Percentiles rank a stretch among this genome's conserved stretches.
phyloP scores from a whole-genome alignment of 2,329 filamentous ascomycete genomes.

The Sarocladium oryzae region DNA sequence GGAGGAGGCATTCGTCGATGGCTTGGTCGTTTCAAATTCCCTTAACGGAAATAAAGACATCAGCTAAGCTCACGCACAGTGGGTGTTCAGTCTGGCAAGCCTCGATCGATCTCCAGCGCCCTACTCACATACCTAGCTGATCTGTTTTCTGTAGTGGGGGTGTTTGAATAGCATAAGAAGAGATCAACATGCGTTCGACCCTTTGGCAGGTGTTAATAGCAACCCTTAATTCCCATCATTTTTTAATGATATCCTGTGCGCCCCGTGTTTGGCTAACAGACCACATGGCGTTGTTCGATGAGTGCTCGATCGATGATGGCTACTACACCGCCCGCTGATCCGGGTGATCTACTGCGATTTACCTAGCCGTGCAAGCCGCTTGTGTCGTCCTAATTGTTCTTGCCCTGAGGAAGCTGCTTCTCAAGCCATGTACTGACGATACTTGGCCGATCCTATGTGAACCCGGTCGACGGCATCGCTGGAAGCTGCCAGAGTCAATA shows the following conservation, averaged over 20 bases:
- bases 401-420: no score
- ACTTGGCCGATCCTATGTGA: background rate
- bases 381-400: background rate
- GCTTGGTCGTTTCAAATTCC: no score
- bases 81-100: no score
- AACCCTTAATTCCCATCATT: background rate
- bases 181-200: slow-evolving; percentile 5
- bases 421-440: no score
- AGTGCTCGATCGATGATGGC: background rate
- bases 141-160: no score
- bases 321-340: slow-evolving; percentile 5
- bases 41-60: no score
- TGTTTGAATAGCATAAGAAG: background rate
- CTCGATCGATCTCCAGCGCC: slow-evolving; percentile 6
- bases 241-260: background rate
- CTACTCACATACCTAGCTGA: no score
- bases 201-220: background rate
- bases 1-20: no score
- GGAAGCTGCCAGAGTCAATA: background rate
- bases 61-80: no score
- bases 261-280: background rate
- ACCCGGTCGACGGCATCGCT: background rate
- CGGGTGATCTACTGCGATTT: background rate
- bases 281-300: slow-evolving; percentile 8
- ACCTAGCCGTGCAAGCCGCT: background rate